Base-by-base conservation (phyloP, 352 stramenopile genomes). In the Blastocystis sp. region DNA sequence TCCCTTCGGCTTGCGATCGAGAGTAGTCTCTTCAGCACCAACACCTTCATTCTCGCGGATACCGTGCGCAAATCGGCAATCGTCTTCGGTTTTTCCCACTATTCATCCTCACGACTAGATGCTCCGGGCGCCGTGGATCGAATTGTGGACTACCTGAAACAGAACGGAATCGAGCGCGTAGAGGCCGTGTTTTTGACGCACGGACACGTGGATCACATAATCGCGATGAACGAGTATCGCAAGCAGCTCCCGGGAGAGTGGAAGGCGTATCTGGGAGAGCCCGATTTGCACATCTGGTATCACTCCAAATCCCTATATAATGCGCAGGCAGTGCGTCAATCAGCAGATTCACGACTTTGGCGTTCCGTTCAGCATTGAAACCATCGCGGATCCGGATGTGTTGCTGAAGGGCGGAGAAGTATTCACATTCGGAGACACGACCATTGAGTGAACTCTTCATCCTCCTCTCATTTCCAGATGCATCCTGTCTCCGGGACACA, bases 181-280 rank as follows among this genome's bases (percentile, higher is more conserved):
- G 74, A 84, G 9, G 74, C 74, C 7, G 91, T 95, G 23, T 95
- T 95, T 89, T 93, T 95, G 89, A 94, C 93, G 34, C 93, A 95
- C 70, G 93, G 93, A 64, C 93, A 95, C 90, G 86, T 92, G 14
- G 93, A 95, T 89, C 93, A 95, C 90, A 92, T 95, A 69, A 17
- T 84, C 28, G 74, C 74, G 28, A 84, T 62, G 61, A 84, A 84
- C 45, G 74, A 84, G 10, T 62, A 66, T 52, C 59, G 61, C 64
- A 5, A 43, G 19, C 67, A 67, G n/a, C 56, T 84, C n/a, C 74
- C 74, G 2, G 74, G 74, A 7, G 45, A 61, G 3, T 66, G 53
- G 74, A 84, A 84, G 45, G 34, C 59, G 7, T 84, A 84, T 67
- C 74, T 84, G n/a, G 74, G 74, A 40, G 48, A 84, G 19, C 2